Evolutionary conservation across 495 filamentous ascomycete species (phyloP).

Genomic region (Filosporella fistucella): DNA sequence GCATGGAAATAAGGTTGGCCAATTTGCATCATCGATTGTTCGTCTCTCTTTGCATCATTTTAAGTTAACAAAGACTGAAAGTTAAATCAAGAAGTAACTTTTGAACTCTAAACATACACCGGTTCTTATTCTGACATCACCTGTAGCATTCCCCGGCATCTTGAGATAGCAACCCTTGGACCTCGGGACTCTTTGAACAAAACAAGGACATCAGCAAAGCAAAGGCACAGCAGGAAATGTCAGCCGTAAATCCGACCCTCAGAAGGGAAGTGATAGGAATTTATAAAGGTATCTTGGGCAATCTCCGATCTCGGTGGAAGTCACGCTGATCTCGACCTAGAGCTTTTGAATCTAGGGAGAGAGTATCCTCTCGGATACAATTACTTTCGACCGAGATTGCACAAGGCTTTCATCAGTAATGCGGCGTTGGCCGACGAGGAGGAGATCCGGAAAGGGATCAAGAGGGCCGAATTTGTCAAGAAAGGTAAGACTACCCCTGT

Average conservation of each 20-base stretch:
- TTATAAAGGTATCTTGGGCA: slow-evolving; percentile 69
- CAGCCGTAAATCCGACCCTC: slow-evolving; percentile 35
- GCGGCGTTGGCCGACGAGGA: slow-evolving; percentile 63
- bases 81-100: too few species aligned
- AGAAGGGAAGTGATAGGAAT: slow-evolving; percentile 78
- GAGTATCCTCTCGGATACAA: slow-evolving; percentile 84
- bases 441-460: slow-evolving; percentile 70
- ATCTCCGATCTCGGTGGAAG: not conserved
- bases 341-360: slow-evolving; percentile 77
- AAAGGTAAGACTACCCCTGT: too few species aligned
- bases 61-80: too few species aligned
- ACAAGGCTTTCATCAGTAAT: slow-evolving; percentile 78
- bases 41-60: too few species aligned
- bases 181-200: too few species aligned
- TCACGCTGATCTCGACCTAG: slow-evolving; percentile 33
- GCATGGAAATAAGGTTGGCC: too few species aligned
- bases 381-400: slow-evolving; percentile 78
- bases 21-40: too few species aligned
- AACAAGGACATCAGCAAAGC: not conserved
- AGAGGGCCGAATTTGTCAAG: slow-evolving; percentile 79
- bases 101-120: too few species aligned
- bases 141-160: too few species aligned
- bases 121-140: too few species aligned
- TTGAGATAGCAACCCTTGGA: too few species aligned
- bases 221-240: too few species aligned